Evolutionary conservation across 2,329 filamentous ascomycete genomes (phyloP).

Genomic region (Diaporthe citri): DNA sequence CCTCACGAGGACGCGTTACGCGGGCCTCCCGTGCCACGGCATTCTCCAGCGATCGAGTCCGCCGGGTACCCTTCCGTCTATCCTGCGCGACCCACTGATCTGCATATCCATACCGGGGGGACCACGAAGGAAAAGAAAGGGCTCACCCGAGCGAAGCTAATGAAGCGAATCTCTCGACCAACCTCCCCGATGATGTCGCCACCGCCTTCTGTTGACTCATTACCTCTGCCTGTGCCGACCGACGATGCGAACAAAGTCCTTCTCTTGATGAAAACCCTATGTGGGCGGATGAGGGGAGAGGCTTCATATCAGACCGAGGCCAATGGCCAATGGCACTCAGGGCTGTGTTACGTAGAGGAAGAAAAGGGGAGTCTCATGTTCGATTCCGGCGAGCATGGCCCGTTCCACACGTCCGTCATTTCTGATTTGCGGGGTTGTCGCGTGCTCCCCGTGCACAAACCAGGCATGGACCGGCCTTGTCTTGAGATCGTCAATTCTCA

Average conservation of each 20-base stretch:
- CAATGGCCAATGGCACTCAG: constrained; percentile 73
- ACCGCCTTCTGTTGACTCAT: constrained; percentile 70
- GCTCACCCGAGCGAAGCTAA: constrained; percentile 60
- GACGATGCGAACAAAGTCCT: constrained; percentile 79
- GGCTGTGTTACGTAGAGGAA: constrained; percentile 84
- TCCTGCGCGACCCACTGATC: constrained; percentile 51
- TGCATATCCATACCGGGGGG: constrained; percentile 49
- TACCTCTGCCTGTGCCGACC: constrained; percentile 71
- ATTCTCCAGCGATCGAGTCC: constrained; percentile 57
- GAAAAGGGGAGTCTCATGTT: constrained; percentile 81
- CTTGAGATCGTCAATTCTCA: constrained; percentile 68
- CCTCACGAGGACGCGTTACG: constrained; percentile 61
- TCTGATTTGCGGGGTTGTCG: constrained; percentile 80
- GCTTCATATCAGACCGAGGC: constrained; percentile 77
- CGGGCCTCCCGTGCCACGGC: constrained; percentile 52
- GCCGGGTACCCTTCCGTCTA: constrained; percentile 57
- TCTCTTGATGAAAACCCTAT: constrained; percentile 81
- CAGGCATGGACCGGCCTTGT: constrained; percentile 62
- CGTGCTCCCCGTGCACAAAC: constrained; percentile 68
- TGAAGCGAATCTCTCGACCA: constrained; percentile 69
- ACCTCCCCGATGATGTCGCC: constrained; percentile 68
- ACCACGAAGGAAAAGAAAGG: constrained; percentile 62
- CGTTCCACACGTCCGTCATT: constrained; percentile 76
- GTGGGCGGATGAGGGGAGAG: constrained; percentile 83
- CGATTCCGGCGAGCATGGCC: constrained; percentile 75